A percentile compares a stretch with the other conserved stretches of the same genome.
Conservation (phyloP, 2,329 filamentous ascomycete genomes). For the Onygenales sp. region DNA sequence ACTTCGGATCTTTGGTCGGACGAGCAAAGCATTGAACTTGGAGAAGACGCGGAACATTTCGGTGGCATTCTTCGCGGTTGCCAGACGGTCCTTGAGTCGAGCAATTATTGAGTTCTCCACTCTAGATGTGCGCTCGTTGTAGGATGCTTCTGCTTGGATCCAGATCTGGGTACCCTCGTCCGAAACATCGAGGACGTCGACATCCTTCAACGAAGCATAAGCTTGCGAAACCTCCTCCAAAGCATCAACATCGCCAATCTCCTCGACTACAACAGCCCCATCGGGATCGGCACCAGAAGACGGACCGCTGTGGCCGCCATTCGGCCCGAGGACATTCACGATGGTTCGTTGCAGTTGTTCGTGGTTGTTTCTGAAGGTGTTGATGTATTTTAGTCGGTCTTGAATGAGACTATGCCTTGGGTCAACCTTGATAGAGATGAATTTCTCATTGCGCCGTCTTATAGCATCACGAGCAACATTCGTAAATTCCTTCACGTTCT, state of each 20-base stretch:
- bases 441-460: slow-evolving; percentile 87
- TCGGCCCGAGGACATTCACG: slow-evolving; percentile 85
- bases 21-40: slow-evolving; percentile 98
- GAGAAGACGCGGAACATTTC: slow-evolving; percentile 99
- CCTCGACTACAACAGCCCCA: slow-evolving; percentile 68
- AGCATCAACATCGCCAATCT: slow-evolving; percentile 94
- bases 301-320: slow-evolving; percentile 48
- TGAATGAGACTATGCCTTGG: slow-evolving; percentile 83
- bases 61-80: slow-evolving; percentile 91
- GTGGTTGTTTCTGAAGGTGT: slow-evolving; percentile 91
- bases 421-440: slow-evolving; percentile 94
- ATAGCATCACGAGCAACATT: slow-evolving; percentile 95
- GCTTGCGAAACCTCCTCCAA: slow-evolving; percentile 93
- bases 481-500: slow-evolving; percentile 93
- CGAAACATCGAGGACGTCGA: slow-evolving; percentile 88
- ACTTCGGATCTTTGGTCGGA: slow-evolving; percentile 96
- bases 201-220: slow-evolving; percentile 87
- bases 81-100: slow-evolving; percentile 78
- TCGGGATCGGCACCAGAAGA: slow-evolving; percentile 38
- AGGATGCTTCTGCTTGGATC: slow-evolving; percentile 88
- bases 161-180: slow-evolving; percentile 82
- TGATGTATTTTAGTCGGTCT: slow-evolving; percentile 83
- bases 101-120: slow-evolving; percentile 99
- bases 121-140: slow-evolving; percentile 92
- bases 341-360: slow-evolving; percentile 96